Evolutionary conservation across 2,329 filamentous ascomycete species (phyloP).

Genomic region (Hymenotorrendiella dingleyae): DNA sequence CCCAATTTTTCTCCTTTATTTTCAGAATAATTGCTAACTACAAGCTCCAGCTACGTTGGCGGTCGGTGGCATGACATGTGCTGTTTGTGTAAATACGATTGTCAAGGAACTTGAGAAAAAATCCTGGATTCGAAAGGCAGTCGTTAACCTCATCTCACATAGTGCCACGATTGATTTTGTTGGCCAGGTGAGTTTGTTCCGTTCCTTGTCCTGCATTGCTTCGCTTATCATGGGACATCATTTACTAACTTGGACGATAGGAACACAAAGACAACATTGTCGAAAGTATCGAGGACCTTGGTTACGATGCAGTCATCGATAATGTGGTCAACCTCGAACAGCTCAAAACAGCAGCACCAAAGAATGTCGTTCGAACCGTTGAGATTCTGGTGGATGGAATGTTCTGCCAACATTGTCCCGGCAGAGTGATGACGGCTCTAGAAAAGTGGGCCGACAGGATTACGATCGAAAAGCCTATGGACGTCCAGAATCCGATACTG

Average conservation of each 20-base stretch:
- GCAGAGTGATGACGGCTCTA: slow-evolving; percentile 49
- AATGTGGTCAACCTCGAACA: slow-evolving; percentile 36
- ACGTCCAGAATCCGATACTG: slow-evolving; percentile 59
- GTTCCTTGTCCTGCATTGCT: too few relatives aligned
- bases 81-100: slow-evolving; percentile 45
- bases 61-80: slow-evolving; percentile 53
- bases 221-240: too few relatives aligned
- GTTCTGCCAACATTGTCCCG: slow-evolving; percentile 68
- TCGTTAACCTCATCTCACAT: slow-evolving; percentile 47
- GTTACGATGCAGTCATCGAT: slow-evolving; percentile 59
- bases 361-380: slow-evolving; percentile 34
- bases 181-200: too few relatives aligned
- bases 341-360: slow-evolving; percentile 13
- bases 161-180: slow-evolving; percentile 43
- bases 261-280: slow-evolving; percentile 39
- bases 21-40: too few relatives aligned
- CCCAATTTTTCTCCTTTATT: too few relatives aligned
- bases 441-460: slow-evolving; percentile 42
- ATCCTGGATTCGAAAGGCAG: slow-evolving; percentile 41
- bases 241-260: too few relatives aligned
- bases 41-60: slow-evolving; percentile 45
- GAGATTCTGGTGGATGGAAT: slow-evolving; percentile 65
- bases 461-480: slow-evolving; percentile 48
- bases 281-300: slow-evolving; percentile 52
- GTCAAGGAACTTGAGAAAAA: slow-evolving; percentile 41